A percentile compares a stretch with the other conserved stretches of the same genome.
phyloP scores from a whole-genome alignment of 2,329 filamentous ascomycete genomes.

The Rutstroemia sydowiana region DNA sequence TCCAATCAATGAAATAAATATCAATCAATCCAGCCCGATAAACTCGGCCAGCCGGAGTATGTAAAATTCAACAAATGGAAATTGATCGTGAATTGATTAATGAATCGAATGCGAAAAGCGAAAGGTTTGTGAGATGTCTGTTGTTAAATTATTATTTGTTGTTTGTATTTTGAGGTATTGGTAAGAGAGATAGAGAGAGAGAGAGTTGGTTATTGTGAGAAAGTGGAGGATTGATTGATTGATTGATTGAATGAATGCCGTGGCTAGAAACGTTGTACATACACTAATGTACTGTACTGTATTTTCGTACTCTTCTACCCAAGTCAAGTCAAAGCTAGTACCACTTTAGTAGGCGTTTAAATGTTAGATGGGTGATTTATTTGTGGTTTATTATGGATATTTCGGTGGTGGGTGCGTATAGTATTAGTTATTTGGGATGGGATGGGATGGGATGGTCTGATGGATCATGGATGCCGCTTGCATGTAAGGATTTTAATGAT shows the following conservation, averaged over 20 bases:
- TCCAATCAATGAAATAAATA: neutral
- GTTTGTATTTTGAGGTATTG: neutral
- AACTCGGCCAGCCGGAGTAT: conserved; percentile 9
- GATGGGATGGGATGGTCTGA: neutral
- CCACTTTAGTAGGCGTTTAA: no score
- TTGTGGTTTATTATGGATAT: no score
- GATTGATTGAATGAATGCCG: neutral
- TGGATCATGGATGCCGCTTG: neutral
- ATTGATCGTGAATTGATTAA: neutral
- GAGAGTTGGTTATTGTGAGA: neutral
- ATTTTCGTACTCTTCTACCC: no score
- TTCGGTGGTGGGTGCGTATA: no score
- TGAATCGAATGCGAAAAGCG: neutral
- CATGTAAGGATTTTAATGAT: neutral
- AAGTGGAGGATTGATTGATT: neutral
- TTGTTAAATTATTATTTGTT: neutral
- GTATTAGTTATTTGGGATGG: no score
- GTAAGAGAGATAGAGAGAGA: neutral
- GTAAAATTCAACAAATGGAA: neutral
- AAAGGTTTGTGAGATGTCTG: neutral
- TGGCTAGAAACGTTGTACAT: no score
- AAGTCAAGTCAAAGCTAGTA: no score
- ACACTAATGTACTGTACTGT: no score
- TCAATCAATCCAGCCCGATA: conserved; percentile 3
- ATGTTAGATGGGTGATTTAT: no score